These are phyloP conservation scores for Nicotiana knightiana DNA, from an alignment of 257 asterid genomes.

Conservation along the genomic window DNA sequence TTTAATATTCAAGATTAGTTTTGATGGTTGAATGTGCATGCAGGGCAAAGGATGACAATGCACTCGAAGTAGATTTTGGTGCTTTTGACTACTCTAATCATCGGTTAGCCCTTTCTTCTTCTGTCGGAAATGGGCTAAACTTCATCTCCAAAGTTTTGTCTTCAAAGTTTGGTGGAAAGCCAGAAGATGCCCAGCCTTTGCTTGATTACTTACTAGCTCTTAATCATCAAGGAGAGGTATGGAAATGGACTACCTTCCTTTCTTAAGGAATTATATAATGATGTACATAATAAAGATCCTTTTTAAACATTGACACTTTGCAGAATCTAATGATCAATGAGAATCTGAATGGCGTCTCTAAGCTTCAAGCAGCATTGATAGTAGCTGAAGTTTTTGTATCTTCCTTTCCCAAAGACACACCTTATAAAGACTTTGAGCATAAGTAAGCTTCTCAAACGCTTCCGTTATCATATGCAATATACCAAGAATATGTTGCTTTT, in stretches of 20 bases:
- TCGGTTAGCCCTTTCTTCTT: slow-evolving; percentile 43
- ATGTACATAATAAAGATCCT: background rate
- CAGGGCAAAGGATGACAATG: slow-evolving; percentile 80
- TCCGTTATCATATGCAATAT: background rate
- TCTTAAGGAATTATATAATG: background rate
- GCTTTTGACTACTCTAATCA: slow-evolving; percentile 46
- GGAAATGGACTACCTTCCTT: background rate
- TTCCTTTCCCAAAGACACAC: slow-evolving; percentile 49
- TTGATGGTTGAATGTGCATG: background rate
- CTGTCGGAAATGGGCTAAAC: slow-evolving; percentile 58
- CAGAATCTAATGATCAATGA: slow-evolving; percentile 80
- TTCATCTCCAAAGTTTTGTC: slow-evolving; percentile 60
- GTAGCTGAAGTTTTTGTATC: slow-evolving; percentile 49
- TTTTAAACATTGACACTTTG: background rate
- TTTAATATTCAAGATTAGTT: background rate
- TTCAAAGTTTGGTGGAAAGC: slow-evolving; percentile 37
- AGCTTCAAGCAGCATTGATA: slow-evolving; percentile 54
- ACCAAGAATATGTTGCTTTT: background rate
- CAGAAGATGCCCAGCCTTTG: slow-evolving; percentile 54
- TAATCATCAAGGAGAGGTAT: slow-evolving; percentile 64
- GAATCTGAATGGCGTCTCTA: slow-evolving; percentile 41
- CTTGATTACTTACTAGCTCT: slow-evolving; percentile 56
- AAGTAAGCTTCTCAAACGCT: slow-evolving; percentile 32
- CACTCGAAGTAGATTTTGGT: slow-evolving; percentile 70
- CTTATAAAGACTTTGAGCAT: slow-evolving; percentile 49